phyloP scores from a whole-genome alignment of 2,329 filamentous ascomycete genomes.

The Colletotrichum higginsianum region DNA sequence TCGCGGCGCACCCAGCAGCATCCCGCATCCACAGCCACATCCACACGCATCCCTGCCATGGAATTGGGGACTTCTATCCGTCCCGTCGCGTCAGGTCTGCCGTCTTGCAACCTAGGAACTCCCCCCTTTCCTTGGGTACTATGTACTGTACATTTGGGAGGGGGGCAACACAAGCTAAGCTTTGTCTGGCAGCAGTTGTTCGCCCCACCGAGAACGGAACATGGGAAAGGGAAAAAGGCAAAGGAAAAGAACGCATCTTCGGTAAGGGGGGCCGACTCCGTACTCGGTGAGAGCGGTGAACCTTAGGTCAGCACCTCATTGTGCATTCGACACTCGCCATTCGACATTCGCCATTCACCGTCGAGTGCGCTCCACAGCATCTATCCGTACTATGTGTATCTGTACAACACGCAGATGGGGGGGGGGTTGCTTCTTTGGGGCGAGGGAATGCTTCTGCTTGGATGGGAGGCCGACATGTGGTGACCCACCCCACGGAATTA shows the following conservation, averaged over 20 bases:
- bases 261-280: background rate
- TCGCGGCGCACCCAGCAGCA: slow-evolving; percentile 16
- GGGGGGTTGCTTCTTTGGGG: slow-evolving; percentile 20
- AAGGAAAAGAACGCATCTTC: background rate
- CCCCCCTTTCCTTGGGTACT: slow-evolving; percentile 8
- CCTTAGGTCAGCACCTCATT: slow-evolving; percentile 8
- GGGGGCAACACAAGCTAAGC: slow-evolving; percentile 31
- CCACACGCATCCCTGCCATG: slow-evolving; percentile 11
- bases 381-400: too few relatives aligned
- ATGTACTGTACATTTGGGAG: background rate
- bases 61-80: slow-evolving; percentile 11
- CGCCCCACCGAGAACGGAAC: slow-evolving; percentile 23
- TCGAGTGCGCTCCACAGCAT: too few relatives aligned
- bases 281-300: background rate
- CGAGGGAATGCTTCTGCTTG: slow-evolving; percentile 25
- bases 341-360: too few relatives aligned
- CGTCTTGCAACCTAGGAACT: background rate
- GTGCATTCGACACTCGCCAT: background rate
- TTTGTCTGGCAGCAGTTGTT: slow-evolving; percentile 21
- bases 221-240: slow-evolving; percentile 1
- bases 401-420: slow-evolving; percentile 11
- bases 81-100: background rate
- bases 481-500: slow-evolving; percentile 33
- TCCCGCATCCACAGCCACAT: slow-evolving; percentile 7
- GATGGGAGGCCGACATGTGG: slow-evolving; percentile 2